Evolutionary conservation across 257 asterid species (phyloP).

Genomic region (Verbascum thapsus): DNA sequence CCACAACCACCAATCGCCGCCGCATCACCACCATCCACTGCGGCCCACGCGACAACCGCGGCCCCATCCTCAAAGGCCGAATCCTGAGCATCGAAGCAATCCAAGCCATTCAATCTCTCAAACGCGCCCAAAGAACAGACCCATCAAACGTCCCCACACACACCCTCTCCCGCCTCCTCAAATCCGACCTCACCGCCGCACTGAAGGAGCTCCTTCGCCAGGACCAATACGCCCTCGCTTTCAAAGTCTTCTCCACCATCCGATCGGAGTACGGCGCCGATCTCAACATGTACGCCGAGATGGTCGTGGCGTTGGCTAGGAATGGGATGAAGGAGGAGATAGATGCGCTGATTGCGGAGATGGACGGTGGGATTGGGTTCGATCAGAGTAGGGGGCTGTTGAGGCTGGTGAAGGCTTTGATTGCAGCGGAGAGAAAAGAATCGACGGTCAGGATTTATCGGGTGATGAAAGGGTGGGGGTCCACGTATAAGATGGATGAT

Average conservation of each 20-base stretch:
- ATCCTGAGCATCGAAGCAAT: constrained; percentile 84
- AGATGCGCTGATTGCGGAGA: constrained; percentile 54
- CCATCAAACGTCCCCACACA: constrained; percentile 54
- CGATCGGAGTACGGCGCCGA: constrained; percentile 69
- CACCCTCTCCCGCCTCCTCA: constrained; percentile 73
- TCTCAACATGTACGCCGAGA: constrained; percentile 58
- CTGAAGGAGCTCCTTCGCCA: constrained; percentile 88
- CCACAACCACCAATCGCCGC: constrained; percentile 28
- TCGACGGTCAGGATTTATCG: constrained; percentile 73
- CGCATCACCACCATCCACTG: constrained; percentile 48
- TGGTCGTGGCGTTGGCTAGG: constrained; percentile 54
- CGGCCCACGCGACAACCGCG: constrained; percentile 82
- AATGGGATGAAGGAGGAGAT: constrained; percentile 58
- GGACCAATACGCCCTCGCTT: constrained; percentile 67
- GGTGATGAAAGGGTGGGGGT: constrained; percentile 68
- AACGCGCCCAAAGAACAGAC: constrained; percentile 64
- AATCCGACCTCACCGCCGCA: constrained; percentile 83
- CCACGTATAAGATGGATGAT: constrained; percentile 55
- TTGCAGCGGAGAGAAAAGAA: constrained; percentile 58
- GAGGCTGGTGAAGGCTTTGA: constrained; percentile 70
- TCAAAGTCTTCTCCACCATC: constrained; percentile 59
- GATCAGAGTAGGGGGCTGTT: constrained; percentile 64
- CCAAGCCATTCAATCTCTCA: constrained; percentile 86
- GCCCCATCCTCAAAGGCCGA: constrained; percentile 77
- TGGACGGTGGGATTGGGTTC: constrained; percentile 42